Base-by-base conservation (phyloP, 768 basidiomycete genomes). In the Rossbeevera mucosa region DNA sequence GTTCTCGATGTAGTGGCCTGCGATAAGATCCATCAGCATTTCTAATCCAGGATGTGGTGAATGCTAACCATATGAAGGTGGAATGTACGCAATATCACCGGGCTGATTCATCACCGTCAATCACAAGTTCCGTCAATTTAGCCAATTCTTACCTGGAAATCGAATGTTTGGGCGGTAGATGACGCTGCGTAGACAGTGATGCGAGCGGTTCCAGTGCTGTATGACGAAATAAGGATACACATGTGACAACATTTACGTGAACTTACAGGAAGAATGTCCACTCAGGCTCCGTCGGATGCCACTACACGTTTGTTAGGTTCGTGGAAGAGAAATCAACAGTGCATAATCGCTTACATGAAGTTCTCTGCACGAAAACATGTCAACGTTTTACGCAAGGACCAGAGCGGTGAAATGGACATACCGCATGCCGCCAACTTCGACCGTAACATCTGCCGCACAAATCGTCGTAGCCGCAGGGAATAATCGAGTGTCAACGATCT, bases 1-100 rank as follows among this genome's bases (percentile, higher is more conserved):
- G 64, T 86, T 85, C 63, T 86, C 83, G 24, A 86, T 72, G 60
- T 86, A 85, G 60, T 87, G 85, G 1, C 82, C 82, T 78, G n/a
- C 14, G 57, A 52, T 31, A 7, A 1, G 45, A 1, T 11, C 21
- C 1, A 2, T 54, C 38, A 13, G 16, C 42, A 13, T 4, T 30
- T n/a, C 24, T 33, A 16, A 45, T 51, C 33, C 5, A 16, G 20
- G 42, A 36, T 20, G 33, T 3, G 7, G 7, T 20, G 52, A 7
- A n/a, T 30, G 48, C 59, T 55, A 40, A 60, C 60, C 60, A 41
- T 38, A 71, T 22, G 66, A 57, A 26, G 60, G 57, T 7, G 65
- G 58, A 29, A 66, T 43, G 18, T 63, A 64, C 33, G 64, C 61
- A 3, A 64, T 44, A 44, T 69, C 69, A 29, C 67, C 66, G 1